phyloP scores from a whole-genome alignment of 1,139 yeast species.

The Suhomyces atakaporum region DNA sequence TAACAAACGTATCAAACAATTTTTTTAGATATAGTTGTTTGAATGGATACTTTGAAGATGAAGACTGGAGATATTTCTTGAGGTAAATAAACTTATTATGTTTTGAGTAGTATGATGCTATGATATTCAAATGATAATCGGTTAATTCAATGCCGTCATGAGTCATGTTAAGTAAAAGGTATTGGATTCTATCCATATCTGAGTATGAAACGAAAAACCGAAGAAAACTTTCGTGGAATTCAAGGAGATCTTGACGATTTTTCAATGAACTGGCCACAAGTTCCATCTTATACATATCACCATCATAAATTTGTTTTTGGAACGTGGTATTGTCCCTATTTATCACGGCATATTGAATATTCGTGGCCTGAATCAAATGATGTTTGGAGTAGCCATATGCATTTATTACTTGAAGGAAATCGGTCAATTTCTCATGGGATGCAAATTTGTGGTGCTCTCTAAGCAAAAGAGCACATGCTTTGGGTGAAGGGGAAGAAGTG shows the following conservation, averaged over 20 bases:
- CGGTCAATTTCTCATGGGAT: constrained; percentile 27
- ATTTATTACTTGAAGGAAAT: constrained; percentile 25
- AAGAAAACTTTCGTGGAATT: constrained; percentile 23
- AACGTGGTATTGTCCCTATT: constrained; percentile 27
- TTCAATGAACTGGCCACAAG: constrained; percentile 20
- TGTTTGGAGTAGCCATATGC: constrained; percentile 24
- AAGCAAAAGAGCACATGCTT: constrained; percentile 29
- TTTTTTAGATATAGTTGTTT: constrained; percentile 25
- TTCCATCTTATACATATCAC: constrained; percentile 23
- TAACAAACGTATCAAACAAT: constrained; percentile 33
- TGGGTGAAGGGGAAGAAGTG: constrained; percentile 27
- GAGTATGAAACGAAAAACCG: constrained; percentile 22
- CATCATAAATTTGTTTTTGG: constrained; percentile 27
- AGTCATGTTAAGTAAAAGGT: constrained; percentile 20
- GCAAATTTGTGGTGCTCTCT: constrained; percentile 36
- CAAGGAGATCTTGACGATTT: constrained; percentile 16
- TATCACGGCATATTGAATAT: constrained; percentile 29
- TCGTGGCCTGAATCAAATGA: constrained; percentile 26
- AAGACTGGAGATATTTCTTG: constrained; percentile 25
- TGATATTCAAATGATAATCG: constrained; percentile 21
- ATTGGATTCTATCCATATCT: constrained; percentile 27
- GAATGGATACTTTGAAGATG: constrained; percentile 22
- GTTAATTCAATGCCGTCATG: constrained; percentile 19
- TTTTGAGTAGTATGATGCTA: constrained; percentile 26
- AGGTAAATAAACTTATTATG: constrained; percentile 31